Evolutionary conservation across 345 rosid genomes (phyloP).

Genomic region (Eutrema heterophyllum): DNA sequence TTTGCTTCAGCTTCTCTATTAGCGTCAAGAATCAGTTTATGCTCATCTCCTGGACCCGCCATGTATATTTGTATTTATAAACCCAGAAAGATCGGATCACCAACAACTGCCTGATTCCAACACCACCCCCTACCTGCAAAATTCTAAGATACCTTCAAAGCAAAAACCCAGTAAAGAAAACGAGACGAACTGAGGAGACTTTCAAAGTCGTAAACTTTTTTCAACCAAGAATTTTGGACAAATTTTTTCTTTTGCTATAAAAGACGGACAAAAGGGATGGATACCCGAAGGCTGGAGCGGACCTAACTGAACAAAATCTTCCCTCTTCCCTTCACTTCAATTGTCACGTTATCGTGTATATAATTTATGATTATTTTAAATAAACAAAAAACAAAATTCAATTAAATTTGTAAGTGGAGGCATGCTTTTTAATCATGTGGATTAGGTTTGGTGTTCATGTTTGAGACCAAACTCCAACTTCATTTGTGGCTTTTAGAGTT

Average conservation of each 20-base stretch:
- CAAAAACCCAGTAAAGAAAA: neutral
- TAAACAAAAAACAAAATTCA: no score
- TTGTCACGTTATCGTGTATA: neutral
- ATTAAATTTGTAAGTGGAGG: neutral
- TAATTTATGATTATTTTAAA: neutral
- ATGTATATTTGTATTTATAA: neutral
- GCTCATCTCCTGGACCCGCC: slow-evolving; percentile 26
- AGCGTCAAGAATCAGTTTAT: slow-evolving; percentile 42
- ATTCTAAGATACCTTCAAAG: slow-evolving; percentile 1
- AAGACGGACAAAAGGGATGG: neutral
- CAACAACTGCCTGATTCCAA: slow-evolving; percentile 27
- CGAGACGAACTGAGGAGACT: neutral
- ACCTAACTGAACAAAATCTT: neutral
- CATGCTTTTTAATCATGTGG: neutral
- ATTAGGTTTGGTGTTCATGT: neutral
- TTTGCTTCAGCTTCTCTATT: slow-evolving; percentile 30
- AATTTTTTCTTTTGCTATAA: neutral
- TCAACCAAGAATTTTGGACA: neutral
- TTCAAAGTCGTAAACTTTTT: neutral
- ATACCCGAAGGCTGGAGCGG: neutral
- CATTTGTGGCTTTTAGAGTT: neutral
- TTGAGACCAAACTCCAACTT: neutral
- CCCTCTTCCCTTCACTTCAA: neutral
- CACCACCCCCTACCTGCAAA: slow-evolving; percentile 16
- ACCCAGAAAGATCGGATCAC: slow-evolving; percentile 33